Evolutionary conservation across 148 eudicot species (phyloP), one percentile per base, ranked within the genome.

Genomic region (Cornus florida): DNA sequence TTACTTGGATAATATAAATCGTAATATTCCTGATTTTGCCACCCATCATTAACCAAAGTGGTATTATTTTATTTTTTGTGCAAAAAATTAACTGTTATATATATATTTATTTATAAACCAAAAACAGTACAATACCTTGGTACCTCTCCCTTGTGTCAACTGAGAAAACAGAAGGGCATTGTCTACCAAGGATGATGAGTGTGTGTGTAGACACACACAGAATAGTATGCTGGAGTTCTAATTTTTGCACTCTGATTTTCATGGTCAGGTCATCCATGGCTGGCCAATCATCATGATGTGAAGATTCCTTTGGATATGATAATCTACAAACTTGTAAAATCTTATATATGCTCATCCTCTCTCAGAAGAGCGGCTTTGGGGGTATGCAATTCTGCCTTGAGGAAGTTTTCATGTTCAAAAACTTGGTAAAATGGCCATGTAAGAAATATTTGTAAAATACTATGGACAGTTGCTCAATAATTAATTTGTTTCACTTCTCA

Each of bases 221-320:
- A 53, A 12, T 12, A 53, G 59, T 41, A 24, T 72, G 46, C 60
- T 82, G 80, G 64, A 38, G 41, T 70, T 79, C 76, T 72, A n/a
- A 71, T 62, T 14, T 17, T 70, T 23, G 10, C 56, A 76, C 28
- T 68, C 35, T 43, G 69, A 57, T 59, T 77, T 74, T 68, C 67
- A 75, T 86, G 53, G 74, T 67, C 80, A 95, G 99, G 99, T 89
- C 99, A 95, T 89, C 99, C 99, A 60, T 95, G 99, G 99, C 86
- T 95, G 81, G 77, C 88, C 17, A 82, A 86, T 48, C 85, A 82
- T 85, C 93, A 84, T 60, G 97, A 92, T 74, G 82, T 86, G 71
- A 92, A 90, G 85, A 85, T 92, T 67, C 97, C 99, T 50, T 80
- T 93, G 83, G 99, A 95, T 83, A 93, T 93, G 97, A 91, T 95